Base-by-base conservation (phyloP, 768 basidiomycete species). In the Dendrothele bispora region DNA sequence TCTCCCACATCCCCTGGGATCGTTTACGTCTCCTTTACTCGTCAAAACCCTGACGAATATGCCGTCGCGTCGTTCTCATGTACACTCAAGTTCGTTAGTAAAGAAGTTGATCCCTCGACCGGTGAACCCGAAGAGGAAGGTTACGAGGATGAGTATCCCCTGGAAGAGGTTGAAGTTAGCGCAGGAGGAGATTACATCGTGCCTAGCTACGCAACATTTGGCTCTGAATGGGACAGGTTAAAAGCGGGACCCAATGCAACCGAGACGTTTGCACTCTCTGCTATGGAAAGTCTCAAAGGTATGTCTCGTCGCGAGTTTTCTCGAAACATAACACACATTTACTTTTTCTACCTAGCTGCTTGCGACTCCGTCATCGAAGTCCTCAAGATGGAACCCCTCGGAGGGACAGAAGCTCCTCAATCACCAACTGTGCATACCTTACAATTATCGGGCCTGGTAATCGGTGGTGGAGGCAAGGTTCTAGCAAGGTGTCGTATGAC, bases 111-210 rank as follows among this genome's bases (percentile, higher is more conserved):
- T 66, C 97, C 97, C 11, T 79, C 88, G 37, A 95, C 90, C 12
- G 95, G 95, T 20, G 85, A 91, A 60, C 97, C 97, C 7, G 97
- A 99, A 68, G 92, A 90, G 54, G 95, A 97, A 45, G 97, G 97
- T n/a, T 99, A 98, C 66, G 91, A 94, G 61, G 97, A 98, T 71
- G 95, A 98, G 68, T 99, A 99, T 68, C 91, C 92, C 66, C 73
- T 98, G 35, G 97, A 99, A 66, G 97, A 98, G 52, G 82, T 97
- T 48, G 97, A 98, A 64, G 74, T 99, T 44, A 85, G 87, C 50
- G 95, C 91, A 10, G 89, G 87, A 25, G 86, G 87, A 2, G 95
- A 98, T 72, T 99, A 95, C 66, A 90, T 99, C 60, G 73, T 95
- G 32, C 95, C 97, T n/a, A 94, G 81, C 56, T 98, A 98, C 59